Conservation (phyloP, 2,329 filamentous ascomycete species). For the Exserohilum rostratum region DNA sequence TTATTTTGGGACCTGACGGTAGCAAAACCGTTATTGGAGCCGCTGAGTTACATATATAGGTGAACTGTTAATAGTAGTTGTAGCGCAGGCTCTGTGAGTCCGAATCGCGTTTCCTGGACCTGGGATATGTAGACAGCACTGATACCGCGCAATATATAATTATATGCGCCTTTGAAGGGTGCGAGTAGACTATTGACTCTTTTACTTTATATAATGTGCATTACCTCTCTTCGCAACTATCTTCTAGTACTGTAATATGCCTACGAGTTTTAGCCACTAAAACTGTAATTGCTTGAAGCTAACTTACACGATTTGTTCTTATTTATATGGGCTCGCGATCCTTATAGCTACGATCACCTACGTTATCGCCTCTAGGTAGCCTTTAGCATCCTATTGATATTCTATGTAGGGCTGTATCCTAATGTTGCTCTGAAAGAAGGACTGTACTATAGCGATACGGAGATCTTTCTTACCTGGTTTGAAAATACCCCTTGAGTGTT, state of each 20-base stretch:
- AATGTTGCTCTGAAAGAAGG: conserved; percentile 1
- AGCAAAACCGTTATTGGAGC: background rate
- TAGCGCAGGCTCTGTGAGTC: background rate
- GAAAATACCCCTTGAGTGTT: background rate
- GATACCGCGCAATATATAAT: background rate
- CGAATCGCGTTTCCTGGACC: background rate
- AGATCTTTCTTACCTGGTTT: background rate
- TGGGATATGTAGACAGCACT: background rate
- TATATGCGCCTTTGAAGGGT: background rate
- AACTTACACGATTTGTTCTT: background rate
- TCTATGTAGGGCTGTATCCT: conserved; percentile 1
- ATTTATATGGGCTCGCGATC: conserved; percentile 4
- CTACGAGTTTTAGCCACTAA: conserved; percentile 3
- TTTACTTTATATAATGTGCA: conserved; percentile 4
- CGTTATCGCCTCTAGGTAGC: conserved; percentile 1
- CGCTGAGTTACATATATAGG: background rate
- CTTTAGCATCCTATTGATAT: conserved; percentile 3
- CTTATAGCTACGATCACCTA: background rate
- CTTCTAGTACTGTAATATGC: background rate
- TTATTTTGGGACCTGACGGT: background rate
- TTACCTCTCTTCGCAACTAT: background rate
- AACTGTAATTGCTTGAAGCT: background rate
- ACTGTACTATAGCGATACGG: background rate
- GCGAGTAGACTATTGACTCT: background rate
- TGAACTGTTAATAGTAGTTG: background rate